Base-by-base conservation (phyloP, 2,329 filamentous ascomycete genomes). In the Fonsecaea nubica region DNA sequence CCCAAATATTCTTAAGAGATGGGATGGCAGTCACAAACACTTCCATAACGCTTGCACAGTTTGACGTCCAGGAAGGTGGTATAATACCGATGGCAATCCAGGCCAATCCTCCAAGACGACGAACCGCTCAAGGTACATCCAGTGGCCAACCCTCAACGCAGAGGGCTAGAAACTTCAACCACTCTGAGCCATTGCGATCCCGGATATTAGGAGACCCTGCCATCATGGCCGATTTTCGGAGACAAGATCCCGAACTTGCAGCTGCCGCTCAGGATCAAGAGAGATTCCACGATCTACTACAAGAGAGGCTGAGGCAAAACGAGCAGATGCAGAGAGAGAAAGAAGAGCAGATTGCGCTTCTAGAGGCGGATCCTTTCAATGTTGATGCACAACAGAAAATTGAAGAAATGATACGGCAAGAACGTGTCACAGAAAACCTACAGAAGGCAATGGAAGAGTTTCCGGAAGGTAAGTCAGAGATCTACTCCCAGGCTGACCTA, bases 371-470 rank as follows among this genome's bases (percentile, higher is more conserved):
- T 75, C 93, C 94, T 0, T 97, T 98, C 80, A 94, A 99, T 76
- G 82, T 92, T 32, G 93, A 97, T 71, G 92, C 93, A 8, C 95
- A 99, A 80, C 86, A 86, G 55, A 92, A 90, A 80, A 99, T 99
- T 69, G 94, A 95, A 76, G 95, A 99, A 80, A 96, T 98, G 80
- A 99, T 99, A 76, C 89, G 95, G 63, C 92, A 97, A 79, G 92
- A 98, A 80, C 86, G 90, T 15, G 94, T 99, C 54, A 93, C 94
- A 79, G 93, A 97, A 80, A 99, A 99, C 75, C 80, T 98, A 67
- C 93, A 98, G 76, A 95, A 93, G 80, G 95, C 95, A 50, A 94
- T 97, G 86, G 94, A 98, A 80, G 90, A 98, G 80, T 97, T 96
- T 75, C 95, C 95, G 0, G 95, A 98, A 86, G 94, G 94, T 96